A percentile compares a stretch with the other conserved stretches of the same genome.
phyloP scores from a whole-genome alignment of 2,329 filamentous ascomycete species.

The Parascedosporium putredinis region DNA sequence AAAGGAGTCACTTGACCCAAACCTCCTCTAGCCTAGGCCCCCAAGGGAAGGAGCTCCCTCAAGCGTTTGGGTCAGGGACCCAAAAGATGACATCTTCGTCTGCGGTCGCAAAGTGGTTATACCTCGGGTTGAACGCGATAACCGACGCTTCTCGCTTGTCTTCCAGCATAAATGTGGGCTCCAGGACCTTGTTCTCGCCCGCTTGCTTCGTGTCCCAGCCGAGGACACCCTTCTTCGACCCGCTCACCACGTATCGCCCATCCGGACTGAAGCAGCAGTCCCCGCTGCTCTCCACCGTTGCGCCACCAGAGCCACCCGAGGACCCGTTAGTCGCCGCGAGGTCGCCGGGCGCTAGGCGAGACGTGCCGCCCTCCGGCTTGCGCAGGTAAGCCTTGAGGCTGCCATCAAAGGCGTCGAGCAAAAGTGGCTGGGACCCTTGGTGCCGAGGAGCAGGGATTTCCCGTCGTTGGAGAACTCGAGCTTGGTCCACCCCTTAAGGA shows the following conservation, averaged over 20 bases:
- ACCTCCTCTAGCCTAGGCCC: too few relatives aligned
- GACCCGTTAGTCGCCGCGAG: conserved; percentile 24
- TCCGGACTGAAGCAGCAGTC: conserved; percentile 87
- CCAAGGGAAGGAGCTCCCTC: conserved; percentile 12
- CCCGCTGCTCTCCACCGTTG: conserved; percentile 48
- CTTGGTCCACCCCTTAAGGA: conserved; percentile 69
- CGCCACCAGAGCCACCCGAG: conserved; percentile 23
- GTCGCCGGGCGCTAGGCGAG: conserved; percentile 44
- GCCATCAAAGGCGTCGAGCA: conserved; percentile 89
- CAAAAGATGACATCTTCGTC: conserved; percentile 77
- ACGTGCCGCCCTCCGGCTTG: conserved; percentile 43
- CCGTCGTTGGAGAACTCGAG: conserved; percentile 96
- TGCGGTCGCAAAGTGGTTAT: conserved; percentile 83
- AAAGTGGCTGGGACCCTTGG: conserved; percentile 76
- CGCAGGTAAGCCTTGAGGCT: conserved; percentile 63
- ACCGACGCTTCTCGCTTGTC: conserved; percentile 61
- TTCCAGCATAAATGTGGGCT: conserved; percentile 53
- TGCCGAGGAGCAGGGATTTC: conserved; percentile 74
- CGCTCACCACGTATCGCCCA: conserved; percentile 77
- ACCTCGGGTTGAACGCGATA: conserved; percentile 80
- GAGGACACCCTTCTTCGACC: conserved; percentile 61
- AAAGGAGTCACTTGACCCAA: too few relatives aligned
- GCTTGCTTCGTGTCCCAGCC: conserved; percentile 73
- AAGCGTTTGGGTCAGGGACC: conserved; percentile 57
- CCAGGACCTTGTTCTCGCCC: conserved; percentile 46